Evolutionary conservation across 768 basidiomycete genomes (phyloP).

Genomic region (Agrocybe chaxingu): DNA sequence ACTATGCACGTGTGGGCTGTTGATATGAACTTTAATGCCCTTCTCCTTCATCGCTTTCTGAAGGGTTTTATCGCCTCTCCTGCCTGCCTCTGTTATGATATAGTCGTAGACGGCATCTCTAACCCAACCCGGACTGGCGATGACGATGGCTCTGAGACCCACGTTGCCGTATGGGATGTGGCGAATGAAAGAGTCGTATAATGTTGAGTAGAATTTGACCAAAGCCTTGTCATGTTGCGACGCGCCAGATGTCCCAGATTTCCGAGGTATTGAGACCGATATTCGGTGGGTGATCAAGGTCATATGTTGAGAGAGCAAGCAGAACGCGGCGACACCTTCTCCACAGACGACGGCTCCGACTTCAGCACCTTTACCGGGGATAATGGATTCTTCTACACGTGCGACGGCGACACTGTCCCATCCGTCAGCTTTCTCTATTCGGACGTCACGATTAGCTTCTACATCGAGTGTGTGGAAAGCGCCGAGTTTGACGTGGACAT

Average conservation of each 20-base stretch:
- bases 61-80: slow-evolving; percentile 80
- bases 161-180: slow-evolving; percentile 83
- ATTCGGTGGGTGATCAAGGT: slow-evolving; percentile 90
- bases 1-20: slow-evolving; percentile 93
- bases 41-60: slow-evolving; percentile 75
- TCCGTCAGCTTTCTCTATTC: slow-evolving; percentile 80
- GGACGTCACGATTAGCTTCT: slow-evolving; percentile 86
- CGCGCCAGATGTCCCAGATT: slow-evolving; percentile 76
- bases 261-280: slow-evolving; percentile 85
- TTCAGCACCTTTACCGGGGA: slow-evolving; percentile 94
- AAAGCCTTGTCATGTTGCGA: slow-evolving; percentile 93
- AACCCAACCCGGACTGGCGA: slow-evolving; percentile 97
- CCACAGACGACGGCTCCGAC: slow-evolving; percentile 95
- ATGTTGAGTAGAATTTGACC: slow-evolving; percentile 72
- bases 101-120: slow-evolving; percentile 84
- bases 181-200: slow-evolving; percentile 84
- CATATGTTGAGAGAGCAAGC: slow-evolving; percentile 95
- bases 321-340: slow-evolving; percentile 93
- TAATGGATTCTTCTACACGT: slow-evolving; percentile 82
- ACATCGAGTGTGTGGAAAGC: slow-evolving; percentile 95
- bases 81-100: slow-evolving; percentile 77
- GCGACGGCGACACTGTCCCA: slow-evolving; percentile 91
- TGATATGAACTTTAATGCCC: slow-evolving; percentile 87
- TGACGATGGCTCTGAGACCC: slow-evolving; percentile 83
- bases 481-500: slow-evolving; percentile 85